A percentile compares a stretch with the other conserved stretches of the same genome.
These are phyloP conservation scores for Lepidium aucheri DNA, from an alignment of 345 rosid species.

Conservation along the genomic window DNA sequence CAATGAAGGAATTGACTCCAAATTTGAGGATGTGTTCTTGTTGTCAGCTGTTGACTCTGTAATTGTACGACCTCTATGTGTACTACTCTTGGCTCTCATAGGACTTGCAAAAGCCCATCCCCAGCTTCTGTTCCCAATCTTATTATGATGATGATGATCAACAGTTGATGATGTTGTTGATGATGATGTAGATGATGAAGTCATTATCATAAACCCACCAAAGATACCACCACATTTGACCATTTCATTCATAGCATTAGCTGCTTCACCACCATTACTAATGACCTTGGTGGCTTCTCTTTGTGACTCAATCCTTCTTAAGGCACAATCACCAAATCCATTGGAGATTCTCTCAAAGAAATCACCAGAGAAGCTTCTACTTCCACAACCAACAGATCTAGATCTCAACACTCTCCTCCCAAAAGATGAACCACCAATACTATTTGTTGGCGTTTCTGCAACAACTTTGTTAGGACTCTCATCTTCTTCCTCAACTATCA, in stretches of 20 bases:
- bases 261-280: conserved; percentile 3
- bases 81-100: conserved; percentile 62
- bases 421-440: conserved; percentile 40
- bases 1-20: conserved; percentile 67
- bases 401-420: conserved; percentile 96
- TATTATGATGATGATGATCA: conserved; percentile 27
- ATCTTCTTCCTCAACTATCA: conserved; percentile 25
- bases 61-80: conserved; percentile 25
- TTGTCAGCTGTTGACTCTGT: conserved; percentile 18
- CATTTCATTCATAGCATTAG: conserved; percentile 54
- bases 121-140: conserved; percentile 50
- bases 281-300: conserved; percentile 48
- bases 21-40: conserved; percentile 31
- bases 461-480: conserved; percentile 16
- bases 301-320: conserved; percentile 93
- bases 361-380: conserved; percentile 98
- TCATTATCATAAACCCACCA: conserved; percentile 72
- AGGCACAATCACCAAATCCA: conserved; percentile 94
- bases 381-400: conserved; percentile 97
- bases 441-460: conserved; percentile 8
- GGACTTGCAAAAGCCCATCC: conserved; percentile 95
- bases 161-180: conserved; percentile 37
- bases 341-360: conserved; percentile 93
- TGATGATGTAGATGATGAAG: conserved; percentile 57
- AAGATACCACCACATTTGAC: conserved; percentile 94